Base-by-base conservation (phyloP, 2,329 filamentous ascomycete genomes). In the Cytospora chrysosperma region DNA sequence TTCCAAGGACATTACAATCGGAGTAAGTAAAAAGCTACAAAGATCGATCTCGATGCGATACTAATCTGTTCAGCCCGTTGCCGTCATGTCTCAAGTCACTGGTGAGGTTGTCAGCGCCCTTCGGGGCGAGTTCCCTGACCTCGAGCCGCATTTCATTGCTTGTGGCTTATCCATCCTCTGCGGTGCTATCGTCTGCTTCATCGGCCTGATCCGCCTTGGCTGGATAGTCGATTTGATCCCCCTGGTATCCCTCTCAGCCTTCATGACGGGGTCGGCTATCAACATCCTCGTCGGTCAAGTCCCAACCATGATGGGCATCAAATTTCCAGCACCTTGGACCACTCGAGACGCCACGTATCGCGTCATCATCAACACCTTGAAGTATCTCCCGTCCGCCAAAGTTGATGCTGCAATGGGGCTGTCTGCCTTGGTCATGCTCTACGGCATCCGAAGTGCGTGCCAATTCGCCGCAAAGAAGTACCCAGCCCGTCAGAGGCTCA, bases 1-100 rank as follows among this genome's bases (percentile, higher is more conserved):
- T 0, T 97, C 94, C 17, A 99, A 98, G 74, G 94, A 99, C 75
- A 98, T 99, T 72, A 97, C 94, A 12, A 98, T 98, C 62, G 94
- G 94, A 19, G 89, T 91, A 81, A 78, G 88, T 84, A 2, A 56
- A 68, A 34, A 4, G 26, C 4, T 32, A 53, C 15, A 4, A 8
- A 56, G 17, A 43, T 69, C 56, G 2, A 2, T 7, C 64, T 67
- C 62, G 62, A 40, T 70, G 66, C 30, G 63, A 69, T 32, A 68
- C 67, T 59, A 47, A 56, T 27, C 7, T 43, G 53, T 13, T 40
- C 67, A 92, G 88, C 94, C 94, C 34, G 95, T 98, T 56, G 95
- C 95, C 43, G 95, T 98, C 69, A 90, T 98, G 84, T 98, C 93
- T 1, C 96, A 91, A 4, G 84, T 99, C 19, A 90, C 92, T 2